Base-by-base conservation (phyloP, 2,329 filamentous ascomycete genomes). In the Alternaria tenuissima region DNA sequence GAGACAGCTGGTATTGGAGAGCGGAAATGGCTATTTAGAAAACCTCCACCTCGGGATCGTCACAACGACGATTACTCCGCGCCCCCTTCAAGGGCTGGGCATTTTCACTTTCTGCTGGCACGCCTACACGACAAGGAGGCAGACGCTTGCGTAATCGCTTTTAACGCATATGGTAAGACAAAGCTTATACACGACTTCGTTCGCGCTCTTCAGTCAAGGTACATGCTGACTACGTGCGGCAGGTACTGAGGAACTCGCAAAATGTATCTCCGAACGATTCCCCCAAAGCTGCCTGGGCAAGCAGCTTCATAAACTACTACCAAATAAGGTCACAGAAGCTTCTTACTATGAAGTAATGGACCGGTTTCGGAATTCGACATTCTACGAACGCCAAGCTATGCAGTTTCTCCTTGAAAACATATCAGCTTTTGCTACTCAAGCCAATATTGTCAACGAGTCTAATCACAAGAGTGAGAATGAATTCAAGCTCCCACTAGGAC, bases 1-100 rank as follows among this genome's bases (percentile, higher is more conserved):
- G n/a, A 3, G 28, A 14, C 2, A 14, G 26, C 3, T 5, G n/a
- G 1, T n/a, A 3, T 2, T 0, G 9, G 12, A 26, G n/a, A 32
- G 36, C 28, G 9, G 28, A 30, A 30, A 11, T 30, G 8, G 28
- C 28, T 30, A 30, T 30, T 30, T 3, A 11, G 4, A 11, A 3
- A 11, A 2, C 8, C 28, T 30, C 28, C 28, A 4, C 8, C 8
- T 11, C 4, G 28, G 9, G 9, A 30, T 11, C 8, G 28, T 8
- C 7, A 28, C 7, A 28, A 1, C 28, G 28, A 28, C 28, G 28
- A 28, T 28, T 7, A 28, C 28, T 7, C 28, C 9, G 11, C 8
- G 26, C 22, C 22, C 14, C 22, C 12, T 8, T 18, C 7, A 4
- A 4, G 7, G n/a, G 36, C n/a, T 9, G n/a, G 7, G n/a, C 7